A percentile compares a stretch with the other conserved stretches of the same genome.
These are phyloP conservation scores for Ogataea henricii DNA, from an alignment of 805 yeast species.

Conservation along the genomic window DNA sequence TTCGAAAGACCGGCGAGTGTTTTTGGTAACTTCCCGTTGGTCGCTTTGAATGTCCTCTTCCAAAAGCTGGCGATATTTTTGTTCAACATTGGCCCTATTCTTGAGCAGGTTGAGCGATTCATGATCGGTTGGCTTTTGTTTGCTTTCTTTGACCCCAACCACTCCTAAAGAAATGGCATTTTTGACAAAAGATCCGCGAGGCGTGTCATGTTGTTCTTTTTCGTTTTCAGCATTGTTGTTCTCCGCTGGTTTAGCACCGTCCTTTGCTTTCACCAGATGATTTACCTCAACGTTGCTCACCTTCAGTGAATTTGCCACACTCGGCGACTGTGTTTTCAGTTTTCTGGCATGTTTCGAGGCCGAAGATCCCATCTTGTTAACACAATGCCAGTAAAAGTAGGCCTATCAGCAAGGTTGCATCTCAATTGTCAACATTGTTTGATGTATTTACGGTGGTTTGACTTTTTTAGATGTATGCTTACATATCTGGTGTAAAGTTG, in stretches of 20 bases:
- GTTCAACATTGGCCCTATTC: slow-evolving; percentile 26
- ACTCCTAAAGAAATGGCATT: slow-evolving; percentile 29
- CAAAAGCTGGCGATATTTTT: slow-evolving; percentile 19
- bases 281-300: not conserved
- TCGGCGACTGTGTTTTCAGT: slow-evolving; percentile 9
- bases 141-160: slow-evolving; percentile 22
- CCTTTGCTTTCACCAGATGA: not conserved
- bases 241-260: not conserved
- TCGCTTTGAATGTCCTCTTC: slow-evolving; percentile 8
- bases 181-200: slow-evolving; percentile 10
- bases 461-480: too few species aligned
- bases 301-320: slow-evolving; percentile 14
- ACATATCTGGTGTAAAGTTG: not conserved
- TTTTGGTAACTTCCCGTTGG: slow-evolving; percentile 11
- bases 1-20: slow-evolving; percentile 9
- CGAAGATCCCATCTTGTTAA: slow-evolving; percentile 27
- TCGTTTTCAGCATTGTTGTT: not conserved
- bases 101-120: slow-evolving; percentile 26
- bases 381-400: not conserved
- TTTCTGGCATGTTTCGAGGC: slow-evolving; percentile 26
- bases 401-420: too few species aligned
- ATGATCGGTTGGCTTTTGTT: slow-evolving; percentile 19
- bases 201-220: not conserved
- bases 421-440: too few species aligned
- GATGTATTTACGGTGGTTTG: too few species aligned